A percentile compares a stretch with the other conserved stretches of the same genome.
Conservation (phyloP, 192 early-diverging fungal genomes). For the Backusella parvicylindrica region DNA sequence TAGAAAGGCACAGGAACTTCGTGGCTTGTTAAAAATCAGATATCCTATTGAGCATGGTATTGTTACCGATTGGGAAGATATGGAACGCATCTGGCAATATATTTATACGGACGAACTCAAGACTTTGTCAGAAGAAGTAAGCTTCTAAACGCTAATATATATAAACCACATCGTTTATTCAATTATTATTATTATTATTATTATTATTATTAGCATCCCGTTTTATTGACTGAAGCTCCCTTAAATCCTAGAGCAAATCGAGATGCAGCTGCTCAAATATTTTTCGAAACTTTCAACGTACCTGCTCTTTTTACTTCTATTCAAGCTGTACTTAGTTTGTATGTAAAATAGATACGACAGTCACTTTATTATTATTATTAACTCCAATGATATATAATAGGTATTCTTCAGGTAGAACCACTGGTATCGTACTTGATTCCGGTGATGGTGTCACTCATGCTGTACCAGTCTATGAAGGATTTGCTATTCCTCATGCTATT, state of each 20-base stretch:
- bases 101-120: conserved; percentile 97
- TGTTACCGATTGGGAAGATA: conserved; percentile 97
- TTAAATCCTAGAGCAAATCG: conserved; percentile 91
- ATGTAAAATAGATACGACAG: conserved; percentile 27
- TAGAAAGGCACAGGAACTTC: conserved; percentile 89
- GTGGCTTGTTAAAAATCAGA: conserved; percentile 90
- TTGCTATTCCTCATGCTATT: conserved; percentile 92
- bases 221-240: conserved; percentile 95
- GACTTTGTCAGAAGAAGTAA: conserved; percentile 90
- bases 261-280: conserved; percentile 92
- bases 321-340: conserved; percentile 96
- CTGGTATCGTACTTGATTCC: conserved; percentile 93
- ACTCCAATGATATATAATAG: conserved; percentile 24
- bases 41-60: conserved; percentile 98
- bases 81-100: conserved; percentile 98
- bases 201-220: conserved; percentile 73
- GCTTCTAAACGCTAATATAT: not conserved
- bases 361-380: not conserved
- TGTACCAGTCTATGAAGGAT: conserved; percentile 96
- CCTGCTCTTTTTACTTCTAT: conserved; percentile 96
- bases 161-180: not conserved
- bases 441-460: conserved; percentile 96
- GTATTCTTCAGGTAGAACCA: conserved; percentile 96
- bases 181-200: not conserved
- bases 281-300: conserved; percentile 99